Evolutionary conservation across 2,329 filamentous ascomycete genomes (phyloP).

Genomic region (Trichoderma afroharzianum): DNA sequence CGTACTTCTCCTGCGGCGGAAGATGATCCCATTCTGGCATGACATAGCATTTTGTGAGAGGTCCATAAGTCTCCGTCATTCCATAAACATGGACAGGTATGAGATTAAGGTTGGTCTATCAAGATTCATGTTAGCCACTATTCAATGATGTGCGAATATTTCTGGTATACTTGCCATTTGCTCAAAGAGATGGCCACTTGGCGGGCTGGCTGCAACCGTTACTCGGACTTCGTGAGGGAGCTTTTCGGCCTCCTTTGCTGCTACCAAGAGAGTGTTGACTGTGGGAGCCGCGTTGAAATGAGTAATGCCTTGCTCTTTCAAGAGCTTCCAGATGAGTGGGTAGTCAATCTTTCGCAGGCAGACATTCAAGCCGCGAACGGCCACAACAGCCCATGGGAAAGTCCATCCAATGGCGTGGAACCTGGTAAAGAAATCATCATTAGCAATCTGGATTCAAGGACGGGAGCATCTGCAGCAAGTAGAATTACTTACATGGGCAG

Average conservation of each 20-base stretch:
- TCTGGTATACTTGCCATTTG: slow-evolving; percentile 64
- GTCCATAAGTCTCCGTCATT: slow-evolving; percentile 82
- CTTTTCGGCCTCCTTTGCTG: slow-evolving; percentile 67
- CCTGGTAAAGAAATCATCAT: slow-evolving; percentile 25
- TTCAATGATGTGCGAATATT: neutral
- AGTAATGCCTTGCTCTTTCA: slow-evolving; percentile 83
- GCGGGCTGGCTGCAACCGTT: slow-evolving; percentile 88
- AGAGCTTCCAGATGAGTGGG: slow-evolving; percentile 80
- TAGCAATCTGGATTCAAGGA: neutral
- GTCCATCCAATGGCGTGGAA: slow-evolving; percentile 76
- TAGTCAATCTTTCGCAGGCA: slow-evolving; percentile 96
- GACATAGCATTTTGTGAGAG: slow-evolving; percentile 89
- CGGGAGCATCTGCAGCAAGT: slow-evolving; percentile 19
- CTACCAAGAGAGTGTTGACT: slow-evolving; percentile 90
- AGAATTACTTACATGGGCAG: slow-evolving; percentile 67
- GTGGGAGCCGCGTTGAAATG: slow-evolving; percentile 97
- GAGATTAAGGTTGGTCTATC: slow-evolving; percentile 64
- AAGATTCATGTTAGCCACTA: neutral
- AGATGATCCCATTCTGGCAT: slow-evolving; percentile 81
- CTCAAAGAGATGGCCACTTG: slow-evolving; percentile 85
- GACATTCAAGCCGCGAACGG: slow-evolving; percentile 90
- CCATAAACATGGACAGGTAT: slow-evolving; percentile 93
- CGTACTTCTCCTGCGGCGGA: slow-evolving; percentile 72
- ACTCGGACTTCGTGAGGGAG: slow-evolving; percentile 73
- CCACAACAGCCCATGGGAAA: slow-evolving; percentile 90